phyloP scores from a whole-genome alignment of 768 basidiomycete species.

The Naganishia vishniacii region DNA sequence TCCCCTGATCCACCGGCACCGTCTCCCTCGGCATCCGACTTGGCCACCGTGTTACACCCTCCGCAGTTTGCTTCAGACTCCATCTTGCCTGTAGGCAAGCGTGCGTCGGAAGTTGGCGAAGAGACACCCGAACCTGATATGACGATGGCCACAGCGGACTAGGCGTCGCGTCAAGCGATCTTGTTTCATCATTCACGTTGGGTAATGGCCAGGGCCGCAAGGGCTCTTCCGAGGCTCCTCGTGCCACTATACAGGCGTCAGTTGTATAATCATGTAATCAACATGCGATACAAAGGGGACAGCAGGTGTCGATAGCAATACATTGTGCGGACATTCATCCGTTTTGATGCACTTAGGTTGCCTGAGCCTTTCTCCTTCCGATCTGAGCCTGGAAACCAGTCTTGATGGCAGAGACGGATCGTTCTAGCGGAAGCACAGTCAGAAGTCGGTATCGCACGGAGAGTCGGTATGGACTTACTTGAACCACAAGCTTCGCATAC shows the following conservation, averaged over 20 bases:
- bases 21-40: background rate
- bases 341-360: background rate
- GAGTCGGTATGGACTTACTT: constrained; percentile 32
- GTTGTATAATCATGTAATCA: constrained; percentile 1
- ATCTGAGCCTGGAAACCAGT: constrained; percentile 92
- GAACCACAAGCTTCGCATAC: constrained; percentile 49
- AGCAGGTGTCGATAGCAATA: background rate
- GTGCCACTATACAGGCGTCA: no score
- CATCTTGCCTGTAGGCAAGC: constrained; percentile 11
- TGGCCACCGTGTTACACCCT: background rate
- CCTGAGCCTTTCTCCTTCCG: constrained; percentile 41
- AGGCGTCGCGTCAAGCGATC: background rate
- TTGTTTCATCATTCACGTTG: no score
- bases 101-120: constrained; percentile 14
- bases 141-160: background rate
- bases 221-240: background rate
- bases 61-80: constrained; percentile 10
- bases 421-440: constrained; percentile 49
- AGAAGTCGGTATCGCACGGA: background rate
- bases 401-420: constrained; percentile 95
- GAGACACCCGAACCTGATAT: constrained; percentile 6
- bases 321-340: background rate
- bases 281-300: constrained; percentile 11
- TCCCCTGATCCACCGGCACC: background rate
- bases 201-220: background rate